Base-by-base conservation (phyloP, 768 basidiomycete genomes). In the Sistotremastrum niveocremeum region DNA sequence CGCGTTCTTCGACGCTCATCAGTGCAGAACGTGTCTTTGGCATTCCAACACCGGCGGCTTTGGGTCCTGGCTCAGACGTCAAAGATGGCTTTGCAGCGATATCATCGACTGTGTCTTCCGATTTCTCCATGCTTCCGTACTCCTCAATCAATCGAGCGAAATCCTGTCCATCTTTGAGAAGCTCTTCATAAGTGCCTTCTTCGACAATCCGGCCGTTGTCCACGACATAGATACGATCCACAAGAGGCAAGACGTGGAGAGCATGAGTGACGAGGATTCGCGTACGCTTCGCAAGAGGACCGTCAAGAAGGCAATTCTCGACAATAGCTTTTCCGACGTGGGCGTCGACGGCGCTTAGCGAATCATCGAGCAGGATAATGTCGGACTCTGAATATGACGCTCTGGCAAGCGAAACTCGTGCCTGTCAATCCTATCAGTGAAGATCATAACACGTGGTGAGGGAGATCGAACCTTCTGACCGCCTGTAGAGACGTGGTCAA, bases 1-100 rank as follows among this genome's bases (percentile, higher is more conserved):
- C 65, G 4, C 78, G 65, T 53, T 81, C 79, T 54, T 83, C 81
- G 4, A 60, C 62, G 56, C 74, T 70, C 71, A 58, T 66, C 45
- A 67, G 53, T 31, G 39, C 20, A 20, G 20, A 20, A 20, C 7
- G 34, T 30, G 33, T 44, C 28, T 53, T 53, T 12, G 49, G 49
- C 34, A 20, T 20, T 20, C 20, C 20, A 20, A 20, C 20, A 20
- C 20, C 20, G 20, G 20, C 20, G 20, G 20, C 20, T 20, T 20
- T 20, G 20, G 20, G 20, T 2, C 20, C 20, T 20, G 20, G 20
- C 20, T 20, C 20, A 20, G 20, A 20, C 20, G 20, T 20, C 20
- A 20, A 20, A 20, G 20, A 20, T 20, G 20, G 20, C 20, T 20
- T 20, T 20, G 20, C 20, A 20, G 20, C 20, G 20, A 20, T 20